A percentile compares a stretch with the other conserved stretches of the same genome.
Conservation (phyloP, 345 rosid species). For the Eucalyptus decipiens region DNA sequence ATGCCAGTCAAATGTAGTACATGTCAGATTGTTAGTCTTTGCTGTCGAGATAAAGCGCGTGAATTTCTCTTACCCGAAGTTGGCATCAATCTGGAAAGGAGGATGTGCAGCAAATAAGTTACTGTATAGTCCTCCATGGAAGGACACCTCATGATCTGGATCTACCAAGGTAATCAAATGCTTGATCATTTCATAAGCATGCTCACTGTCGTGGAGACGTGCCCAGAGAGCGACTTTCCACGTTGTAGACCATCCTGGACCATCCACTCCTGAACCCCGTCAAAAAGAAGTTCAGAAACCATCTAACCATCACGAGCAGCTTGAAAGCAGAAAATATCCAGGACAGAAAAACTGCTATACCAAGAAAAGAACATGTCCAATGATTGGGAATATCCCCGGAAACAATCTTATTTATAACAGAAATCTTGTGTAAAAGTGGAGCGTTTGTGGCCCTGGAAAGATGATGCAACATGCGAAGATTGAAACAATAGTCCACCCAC, state of each 20-base stretch:
- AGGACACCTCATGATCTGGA: slow-evolving; percentile 48
- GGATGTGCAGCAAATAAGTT: slow-evolving; percentile 94
- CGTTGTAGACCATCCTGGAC: slow-evolving; percentile 93
- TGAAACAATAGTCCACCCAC: background rate
- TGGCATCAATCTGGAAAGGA: slow-evolving; percentile 98
- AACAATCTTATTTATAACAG: background rate
- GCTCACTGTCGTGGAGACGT: slow-evolving; percentile 58
- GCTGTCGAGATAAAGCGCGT: background rate
- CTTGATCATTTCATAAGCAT: slow-evolving; percentile 65
- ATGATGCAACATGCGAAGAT: background rate
- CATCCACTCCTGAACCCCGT: slow-evolving; percentile 60
- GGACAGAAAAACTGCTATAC: background rate
- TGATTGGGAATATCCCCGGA: background rate
- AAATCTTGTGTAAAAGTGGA: background rate
- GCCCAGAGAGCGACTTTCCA: slow-evolving; percentile 96
- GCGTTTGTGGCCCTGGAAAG: background rate
- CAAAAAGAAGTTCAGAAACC: background rate
- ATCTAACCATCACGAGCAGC: background rate
- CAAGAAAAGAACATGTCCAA: background rate
- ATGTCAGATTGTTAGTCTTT: background rate
- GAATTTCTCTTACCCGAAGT: slow-evolving; percentile 58
- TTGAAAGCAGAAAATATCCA: background rate
- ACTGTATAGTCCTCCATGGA: slow-evolving; percentile 73
- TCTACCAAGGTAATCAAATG: slow-evolving; percentile 67
- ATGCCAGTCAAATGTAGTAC: background rate